Evolutionary conservation across 306 rosid species (phyloP).

Genomic region (Crotalaria pallida): DNA sequence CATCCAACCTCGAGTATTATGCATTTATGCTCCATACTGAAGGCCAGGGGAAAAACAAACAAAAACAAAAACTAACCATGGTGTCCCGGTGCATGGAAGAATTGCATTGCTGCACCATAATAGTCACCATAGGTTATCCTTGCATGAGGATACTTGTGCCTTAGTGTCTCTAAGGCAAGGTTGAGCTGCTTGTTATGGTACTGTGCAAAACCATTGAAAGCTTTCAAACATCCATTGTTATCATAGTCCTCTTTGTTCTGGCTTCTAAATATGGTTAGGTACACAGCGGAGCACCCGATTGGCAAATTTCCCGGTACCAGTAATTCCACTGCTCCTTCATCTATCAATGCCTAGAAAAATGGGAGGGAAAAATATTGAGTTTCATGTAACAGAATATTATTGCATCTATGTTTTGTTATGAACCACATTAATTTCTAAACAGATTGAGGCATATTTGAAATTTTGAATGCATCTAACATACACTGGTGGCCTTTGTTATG

Average conservation of each 20-base stretch:
- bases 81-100: conserved; percentile 39
- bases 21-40: background rate
- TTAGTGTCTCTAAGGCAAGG: conserved; percentile 25
- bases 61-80: conserved; percentile 30
- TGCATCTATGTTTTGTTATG: background rate
- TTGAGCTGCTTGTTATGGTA: conserved; percentile 52
- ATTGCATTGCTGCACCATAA: conserved; percentile 45
- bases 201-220: conserved; percentile 42
- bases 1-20: background rate
- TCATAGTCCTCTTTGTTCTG: conserved; percentile 37
- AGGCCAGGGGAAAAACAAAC: background rate
- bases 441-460: background rate
- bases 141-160: conserved; percentile 39
- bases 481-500: conserved; percentile 38
- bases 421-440: background rate
- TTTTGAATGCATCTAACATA: conserved; percentile 19
- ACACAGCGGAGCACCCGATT: conserved; percentile 53
- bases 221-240: conserved; percentile 53
- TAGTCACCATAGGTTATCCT: conserved; percentile 63
- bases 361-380: background rate
- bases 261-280: conserved; percentile 40
- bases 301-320: conserved; percentile 74
- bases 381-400: background rate
- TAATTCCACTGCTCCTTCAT: conserved; percentile 57
- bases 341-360: conserved; percentile 48